Evolutionary conservation across 805 yeast genomes (phyloP).

Genomic region (Brettanomyces sp.): DNA sequence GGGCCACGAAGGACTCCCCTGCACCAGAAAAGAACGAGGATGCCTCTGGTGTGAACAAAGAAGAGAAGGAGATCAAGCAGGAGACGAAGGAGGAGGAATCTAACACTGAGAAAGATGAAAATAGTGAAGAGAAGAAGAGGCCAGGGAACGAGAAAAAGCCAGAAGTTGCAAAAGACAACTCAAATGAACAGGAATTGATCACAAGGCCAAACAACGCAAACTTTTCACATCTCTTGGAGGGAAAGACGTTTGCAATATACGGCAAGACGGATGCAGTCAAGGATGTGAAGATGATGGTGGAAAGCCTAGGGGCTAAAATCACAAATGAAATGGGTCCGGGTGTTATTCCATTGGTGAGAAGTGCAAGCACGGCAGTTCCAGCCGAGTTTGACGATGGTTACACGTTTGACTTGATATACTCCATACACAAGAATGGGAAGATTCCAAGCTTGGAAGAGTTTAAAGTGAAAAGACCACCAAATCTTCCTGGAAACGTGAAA

Average conservation of each 20-base stretch:
- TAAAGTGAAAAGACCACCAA: conserved; percentile 15
- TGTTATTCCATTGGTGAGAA: conserved; percentile 11
- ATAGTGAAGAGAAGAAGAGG: not conserved
- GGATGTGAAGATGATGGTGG: conserved; percentile 11
- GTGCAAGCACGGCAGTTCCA: conserved; percentile 8
- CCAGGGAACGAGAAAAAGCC: not conserved
- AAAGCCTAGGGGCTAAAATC: conserved; percentile 16
- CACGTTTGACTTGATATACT: conserved; percentile 15
- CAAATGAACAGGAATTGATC: conserved; percentile 3
- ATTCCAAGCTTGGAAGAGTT: conserved; percentile 12
- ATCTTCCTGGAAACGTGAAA: conserved; percentile 13
- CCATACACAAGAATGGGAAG: conserved; percentile 11
- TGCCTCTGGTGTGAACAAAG: not conserved
- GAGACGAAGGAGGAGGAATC: not conserved
- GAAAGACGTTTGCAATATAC: conserved; percentile 12
- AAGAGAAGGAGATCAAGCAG: not conserved
- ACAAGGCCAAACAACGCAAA: conserved; percentile 1
- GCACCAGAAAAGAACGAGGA: not conserved
- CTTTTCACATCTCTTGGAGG: conserved; percentile 3
- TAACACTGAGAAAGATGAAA: not conserved
- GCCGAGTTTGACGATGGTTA: conserved; percentile 13
- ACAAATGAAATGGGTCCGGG: conserved; percentile 4
- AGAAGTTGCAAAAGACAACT: not conserved
- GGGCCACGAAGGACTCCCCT: not conserved
- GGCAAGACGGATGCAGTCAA: conserved; percentile 8